These are phyloP conservation scores for Kwoniella newhampshirensis DNA, from an alignment of 768 basidiomycete species.

Conservation along the genomic window DNA sequence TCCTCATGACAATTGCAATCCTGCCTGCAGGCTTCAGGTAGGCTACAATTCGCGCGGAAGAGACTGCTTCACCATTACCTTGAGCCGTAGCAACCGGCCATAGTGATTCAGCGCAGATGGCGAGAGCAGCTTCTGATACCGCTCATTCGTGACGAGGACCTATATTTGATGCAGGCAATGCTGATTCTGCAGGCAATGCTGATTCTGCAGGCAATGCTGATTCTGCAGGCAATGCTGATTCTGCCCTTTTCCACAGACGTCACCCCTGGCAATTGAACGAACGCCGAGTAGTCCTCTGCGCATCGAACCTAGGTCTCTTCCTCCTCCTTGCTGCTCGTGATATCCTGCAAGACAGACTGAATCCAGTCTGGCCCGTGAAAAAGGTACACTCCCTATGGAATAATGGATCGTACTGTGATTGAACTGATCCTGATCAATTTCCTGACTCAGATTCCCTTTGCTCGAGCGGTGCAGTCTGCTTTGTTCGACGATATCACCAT, in stretches of 20 bases:
- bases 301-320: conserved; percentile 28
- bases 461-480: conserved; percentile 7
- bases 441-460: conserved; percentile 12
- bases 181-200: too few relatives aligned
- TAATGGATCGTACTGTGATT: neutral
- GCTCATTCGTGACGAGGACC: too few relatives aligned
- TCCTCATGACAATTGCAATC: too few relatives aligned
- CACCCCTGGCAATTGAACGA: conserved; percentile 39
- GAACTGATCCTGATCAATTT: neutral
- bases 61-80: too few relatives aligned
- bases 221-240: too few relatives aligned
- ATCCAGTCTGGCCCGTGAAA: conserved; percentile 31
- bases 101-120: too few relatives aligned
- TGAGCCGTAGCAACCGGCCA: too few relatives aligned
- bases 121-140: too few relatives aligned
- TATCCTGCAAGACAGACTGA: conserved; percentile 24
- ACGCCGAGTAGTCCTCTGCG: conserved; percentile 26
- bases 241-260: conserved; percentile 9
- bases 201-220: too few relatives aligned
- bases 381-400: conserved; percentile 25
- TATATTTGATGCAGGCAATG: too few relatives aligned
- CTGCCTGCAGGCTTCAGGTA: too few relatives aligned
- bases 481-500: conserved; percentile 7
- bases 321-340: conserved; percentile 30
- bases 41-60: too few relatives aligned